Evolutionary conservation across 1,139 yeast species (phyloP), one percentile per base, ranked within the genome.

Genomic region (Blastobotrys apis): DNA sequence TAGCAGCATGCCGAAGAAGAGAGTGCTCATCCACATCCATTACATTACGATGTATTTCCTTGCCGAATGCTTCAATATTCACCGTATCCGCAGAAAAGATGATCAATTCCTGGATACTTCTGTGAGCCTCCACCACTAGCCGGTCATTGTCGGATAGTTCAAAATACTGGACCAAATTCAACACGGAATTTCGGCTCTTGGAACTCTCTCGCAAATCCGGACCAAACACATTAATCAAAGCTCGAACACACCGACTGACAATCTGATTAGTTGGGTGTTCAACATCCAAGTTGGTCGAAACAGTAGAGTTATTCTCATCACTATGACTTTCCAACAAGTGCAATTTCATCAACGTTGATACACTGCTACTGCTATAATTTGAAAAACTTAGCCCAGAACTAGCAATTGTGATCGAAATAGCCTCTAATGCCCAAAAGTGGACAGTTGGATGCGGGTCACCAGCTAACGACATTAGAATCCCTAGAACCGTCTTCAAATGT

Each of bases 391-490:
- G 60, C 45, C 81, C 84, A 4, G 77, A 68, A 37, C 71, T 66
- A 41, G 78, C 78, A 40, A 87, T 70, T 12, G 84, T 65, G 5
- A 74, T 67, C 2, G 74, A 63, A 32, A 84, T 62, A 0, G 94
- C 75, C 43, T 74, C 75, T 50, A 88, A 61, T 0, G 94, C 74
- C 72, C 86, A 83, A 47, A 77, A 74, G 58, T 85, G 88, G 12
- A 92, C 88, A 2, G 78, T 68, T 0, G 96, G 95, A 58, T 90
- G 92, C 0, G 95, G 94, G 63, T 90, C 97, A 31, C 68, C 68
- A 2, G 84, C 65, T 37, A 90, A 68, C 19, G 85, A 82, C 15
- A 73, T 63, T 8, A 81, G 60, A 4, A 86, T 78, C 33, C 80
- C 80, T 47, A 74, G 70, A 10, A 83, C 74, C 1, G 69, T 73